Conservation (phyloP, 2,329 filamentous ascomycete genomes). For the Pseudocercospora fuligena region DNA sequence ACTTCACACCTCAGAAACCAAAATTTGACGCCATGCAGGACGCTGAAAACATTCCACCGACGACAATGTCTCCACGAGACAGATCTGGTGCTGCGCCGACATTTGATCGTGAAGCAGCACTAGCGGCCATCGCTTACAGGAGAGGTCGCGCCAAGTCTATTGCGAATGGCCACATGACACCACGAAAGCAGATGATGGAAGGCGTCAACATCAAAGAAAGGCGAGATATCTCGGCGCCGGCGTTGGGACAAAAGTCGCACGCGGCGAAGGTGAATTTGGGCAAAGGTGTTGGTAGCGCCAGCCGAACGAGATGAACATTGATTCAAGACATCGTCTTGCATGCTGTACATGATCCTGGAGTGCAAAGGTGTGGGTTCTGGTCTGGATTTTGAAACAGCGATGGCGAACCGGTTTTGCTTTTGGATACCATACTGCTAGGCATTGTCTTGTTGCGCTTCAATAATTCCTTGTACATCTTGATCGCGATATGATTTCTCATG, state of each 20-base stretch:
- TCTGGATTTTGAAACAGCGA: slow-evolving; percentile 6
- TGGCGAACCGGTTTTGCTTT: slow-evolving; percentile 8
- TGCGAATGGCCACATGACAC: slow-evolving; percentile 66
- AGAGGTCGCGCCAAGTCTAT: slow-evolving; percentile 73
- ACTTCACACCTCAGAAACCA: slow-evolving; percentile 49
- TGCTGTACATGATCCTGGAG: slow-evolving; percentile 5
- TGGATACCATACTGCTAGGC: slow-evolving; percentile 3
- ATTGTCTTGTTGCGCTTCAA: neutral
- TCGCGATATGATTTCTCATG: neutral
- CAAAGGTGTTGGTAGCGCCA: slow-evolving; percentile 15
- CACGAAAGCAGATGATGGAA: slow-evolving; percentile 62
- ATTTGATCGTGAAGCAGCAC: slow-evolving; percentile 69
- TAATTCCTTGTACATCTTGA: neutral
- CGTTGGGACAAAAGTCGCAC: slow-evolving; percentile 34
- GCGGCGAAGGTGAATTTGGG: slow-evolving; percentile 13
- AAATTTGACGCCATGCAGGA: slow-evolving; percentile 24
- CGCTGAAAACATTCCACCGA: slow-evolving; percentile 31
- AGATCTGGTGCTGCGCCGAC: slow-evolving; percentile 28
- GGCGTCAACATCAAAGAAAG: slow-evolving; percentile 49
- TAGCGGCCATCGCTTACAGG: slow-evolving; percentile 75
- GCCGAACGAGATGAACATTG: slow-evolving; percentile 11
- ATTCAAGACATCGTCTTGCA: neutral
- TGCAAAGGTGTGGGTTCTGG: neutral
- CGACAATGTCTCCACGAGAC: slow-evolving; percentile 23
- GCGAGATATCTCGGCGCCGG: slow-evolving; percentile 54